A percentile compares a stretch with the other conserved stretches of the same genome.
Evolutionary conservation across 2,329 filamentous ascomycete species (phyloP).

Genomic region (Ceratocystis alfenasii): DNA sequence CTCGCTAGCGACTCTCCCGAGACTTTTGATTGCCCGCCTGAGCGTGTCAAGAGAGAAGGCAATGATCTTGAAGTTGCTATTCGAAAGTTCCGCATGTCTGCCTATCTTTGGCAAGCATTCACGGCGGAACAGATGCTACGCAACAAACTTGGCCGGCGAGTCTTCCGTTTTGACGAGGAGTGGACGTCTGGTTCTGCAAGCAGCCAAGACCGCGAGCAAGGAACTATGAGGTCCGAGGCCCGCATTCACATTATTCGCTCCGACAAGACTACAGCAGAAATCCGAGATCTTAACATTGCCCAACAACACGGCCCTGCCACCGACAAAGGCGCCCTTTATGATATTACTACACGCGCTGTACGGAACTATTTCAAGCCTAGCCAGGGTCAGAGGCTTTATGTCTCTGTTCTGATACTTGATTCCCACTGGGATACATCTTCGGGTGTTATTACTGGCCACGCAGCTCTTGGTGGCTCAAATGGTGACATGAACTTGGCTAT

Average conservation of each 20-base stretch:
- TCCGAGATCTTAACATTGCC: slow-evolving; percentile 63
- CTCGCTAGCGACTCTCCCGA: slow-evolving; percentile 77
- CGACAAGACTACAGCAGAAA: slow-evolving; percentile 72
- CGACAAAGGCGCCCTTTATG: slow-evolving; percentile 61
- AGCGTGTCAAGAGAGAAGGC: slow-evolving; percentile 64
- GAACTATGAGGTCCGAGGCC: slow-evolving; percentile 76
- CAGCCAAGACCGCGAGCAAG: slow-evolving; percentile 56
- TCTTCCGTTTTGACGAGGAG: slow-evolving; percentile 86
- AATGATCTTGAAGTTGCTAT: slow-evolving; percentile 71
- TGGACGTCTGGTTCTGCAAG: slow-evolving; percentile 79
- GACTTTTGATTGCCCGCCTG: slow-evolving; percentile 71
- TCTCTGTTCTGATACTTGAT: slow-evolving; percentile 77
- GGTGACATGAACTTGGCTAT: slow-evolving; percentile 73
- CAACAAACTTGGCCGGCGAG: slow-evolving; percentile 72
- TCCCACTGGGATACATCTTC: slow-evolving; percentile 68
- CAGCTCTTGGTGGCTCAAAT: slow-evolving; percentile 63
- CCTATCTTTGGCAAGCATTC: slow-evolving; percentile 94
- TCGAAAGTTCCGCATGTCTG: slow-evolving; percentile 85
- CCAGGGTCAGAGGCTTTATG: slow-evolving; percentile 73
- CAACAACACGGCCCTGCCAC: slow-evolving; percentile 63
- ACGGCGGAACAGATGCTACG: slow-evolving; percentile 94
- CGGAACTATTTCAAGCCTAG: slow-evolving; percentile 61
- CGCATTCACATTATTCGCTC: slow-evolving; percentile 76
- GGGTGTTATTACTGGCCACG: slow-evolving; percentile 65
- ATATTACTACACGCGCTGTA: slow-evolving; percentile 66